phyloP scores from a whole-genome alignment of 129 eudicot genomes.

The Pseudognaphalium luteoalbum region DNA sequence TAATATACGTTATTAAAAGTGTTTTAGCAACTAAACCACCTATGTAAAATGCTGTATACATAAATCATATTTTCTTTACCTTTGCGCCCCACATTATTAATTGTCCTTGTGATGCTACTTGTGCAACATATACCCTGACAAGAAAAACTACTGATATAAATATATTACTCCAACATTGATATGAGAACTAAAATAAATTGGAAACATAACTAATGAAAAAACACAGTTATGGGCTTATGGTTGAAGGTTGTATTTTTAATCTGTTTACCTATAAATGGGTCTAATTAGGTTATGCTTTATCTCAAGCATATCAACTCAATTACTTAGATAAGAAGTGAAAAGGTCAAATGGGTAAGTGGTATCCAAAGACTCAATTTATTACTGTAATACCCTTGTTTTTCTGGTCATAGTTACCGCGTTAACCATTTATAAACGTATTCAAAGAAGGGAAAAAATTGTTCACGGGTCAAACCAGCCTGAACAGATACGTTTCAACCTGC shows the following conservation, averaged over 20 bases:
- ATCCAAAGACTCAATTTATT: neutral
- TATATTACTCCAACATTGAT: neutral
- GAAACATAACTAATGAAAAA: neutral
- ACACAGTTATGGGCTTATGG: neutral
- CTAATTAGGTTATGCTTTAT: no score
- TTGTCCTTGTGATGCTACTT: conserved; percentile 63
- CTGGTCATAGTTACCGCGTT: neutral
- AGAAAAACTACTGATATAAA: neutral
- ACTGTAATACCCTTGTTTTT: neutral
- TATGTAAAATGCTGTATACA: neutral
- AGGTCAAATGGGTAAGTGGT: neutral
- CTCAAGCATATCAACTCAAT: no score
- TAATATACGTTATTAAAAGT: conserved; percentile 4
- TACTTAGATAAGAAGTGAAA: no score
- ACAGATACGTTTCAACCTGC: neutral
- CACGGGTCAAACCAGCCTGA: no score
- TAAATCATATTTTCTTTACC: conserved; percentile 41
- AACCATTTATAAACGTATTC: neutral
- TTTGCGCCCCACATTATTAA: conserved; percentile 87
- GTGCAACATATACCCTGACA: conserved; percentile 70
- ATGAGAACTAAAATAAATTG: neutral
- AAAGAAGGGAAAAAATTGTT: no score
- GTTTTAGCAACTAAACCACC: conserved; percentile 5
- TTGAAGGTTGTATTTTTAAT: no score
- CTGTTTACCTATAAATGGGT: no score